Base-by-base conservation (phyloP, 2,329 filamentous ascomycete species). In the Aspergillus brasiliensis region DNA sequence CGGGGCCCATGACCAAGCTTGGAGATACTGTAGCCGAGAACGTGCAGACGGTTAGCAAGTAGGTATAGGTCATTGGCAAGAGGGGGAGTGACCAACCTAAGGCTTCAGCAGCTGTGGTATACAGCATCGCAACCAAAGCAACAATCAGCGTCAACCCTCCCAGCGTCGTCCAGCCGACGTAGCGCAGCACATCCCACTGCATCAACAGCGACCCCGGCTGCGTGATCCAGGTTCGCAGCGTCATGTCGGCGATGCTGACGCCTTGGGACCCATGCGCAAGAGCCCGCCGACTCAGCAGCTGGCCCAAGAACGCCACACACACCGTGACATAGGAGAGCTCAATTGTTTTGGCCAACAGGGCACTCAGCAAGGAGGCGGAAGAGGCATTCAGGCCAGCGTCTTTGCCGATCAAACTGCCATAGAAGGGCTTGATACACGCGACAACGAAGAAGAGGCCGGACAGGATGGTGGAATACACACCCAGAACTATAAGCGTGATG, bases 291-390 rank as follows among this genome's bases (percentile, higher is more conserved):
- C 86, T 91, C 15, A 94, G 76, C 0, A 90, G 84, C 71, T 95
- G 91, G 0, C 91, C 91, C 0, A 93, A 72, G 57, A 90, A 90
- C 0, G 88, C 84, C 1, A 93, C 88, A 61, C 91, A 90, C 0
- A 91, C 87, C 0, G 90, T 91, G 3, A 91, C 89, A 68, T 92
- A 94, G 0, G 88, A 87, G 64, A 93, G 71, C 74, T 94, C 91
- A 51, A 93, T 91, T 0, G 88, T 84, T 74, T 93, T 94, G 7
- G 91, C 89, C 37, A 91, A 78, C 2, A 91, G 75, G 0, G 89
- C 84, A n/a, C 86, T 87, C 0, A 93, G 69, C 1, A 91, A 75
- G 0, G 86, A 87, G 0, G 91, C 90, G 1, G 86, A 88, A 0
- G 86, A 83, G 0, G 88, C 86, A 0, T 79, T 78, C 15, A 93